A percentile compares a stretch with the other conserved stretches of the same genome.
These are phyloP conservation scores for Aspergillus sp. DNA, from an alignment of 2,329 filamentous ascomycete genomes.

Conservation along the genomic window DNA sequence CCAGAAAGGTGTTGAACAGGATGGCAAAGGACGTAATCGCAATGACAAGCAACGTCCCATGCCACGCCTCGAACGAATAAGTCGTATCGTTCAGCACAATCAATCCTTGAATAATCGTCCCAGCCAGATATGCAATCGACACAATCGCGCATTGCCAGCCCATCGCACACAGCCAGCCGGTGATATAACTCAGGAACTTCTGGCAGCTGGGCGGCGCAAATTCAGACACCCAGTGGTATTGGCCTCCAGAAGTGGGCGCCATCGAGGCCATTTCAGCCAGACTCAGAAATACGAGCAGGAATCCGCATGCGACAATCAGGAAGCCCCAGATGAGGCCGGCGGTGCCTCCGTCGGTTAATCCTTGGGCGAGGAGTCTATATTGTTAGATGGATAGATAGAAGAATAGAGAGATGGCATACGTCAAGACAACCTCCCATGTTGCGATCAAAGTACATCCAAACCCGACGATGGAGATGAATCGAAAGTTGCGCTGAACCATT, in stretches of 20 bases:
- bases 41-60: conserved; percentile 41
- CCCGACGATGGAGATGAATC: conserved; percentile 41
- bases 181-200: conserved; percentile 43
- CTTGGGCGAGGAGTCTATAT: conserved; percentile 22
- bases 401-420: conserved; percentile 21
- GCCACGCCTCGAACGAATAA: conserved; percentile 40
- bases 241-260: conserved; percentile 38
- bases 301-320: conserved; percentile 25
- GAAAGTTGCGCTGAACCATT: conserved; percentile 37
- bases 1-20: conserved; percentile 39
- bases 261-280: conserved; percentile 42
- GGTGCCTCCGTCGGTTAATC: conserved; percentile 33
- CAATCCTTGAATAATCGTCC: conserved; percentile 42
- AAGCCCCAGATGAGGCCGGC: conserved; percentile 36
- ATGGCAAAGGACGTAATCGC: conserved; percentile 36
- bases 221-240: conserved; percentile 40
- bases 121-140: conserved; percentile 40
- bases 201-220: conserved; percentile 40
- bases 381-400: conserved; percentile 3
- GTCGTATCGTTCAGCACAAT: conserved; percentile 39
- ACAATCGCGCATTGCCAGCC: conserved; percentile 45
- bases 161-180: conserved; percentile 41
- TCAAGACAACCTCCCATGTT: conserved; percentile 41
- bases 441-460: conserved; percentile 40
- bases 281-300: conserved; percentile 31